These are phyloP conservation scores for Blastocystis sp. DNA, from an alignment of 352 stramenopile genomes.

Conservation along the genomic window DNA sequence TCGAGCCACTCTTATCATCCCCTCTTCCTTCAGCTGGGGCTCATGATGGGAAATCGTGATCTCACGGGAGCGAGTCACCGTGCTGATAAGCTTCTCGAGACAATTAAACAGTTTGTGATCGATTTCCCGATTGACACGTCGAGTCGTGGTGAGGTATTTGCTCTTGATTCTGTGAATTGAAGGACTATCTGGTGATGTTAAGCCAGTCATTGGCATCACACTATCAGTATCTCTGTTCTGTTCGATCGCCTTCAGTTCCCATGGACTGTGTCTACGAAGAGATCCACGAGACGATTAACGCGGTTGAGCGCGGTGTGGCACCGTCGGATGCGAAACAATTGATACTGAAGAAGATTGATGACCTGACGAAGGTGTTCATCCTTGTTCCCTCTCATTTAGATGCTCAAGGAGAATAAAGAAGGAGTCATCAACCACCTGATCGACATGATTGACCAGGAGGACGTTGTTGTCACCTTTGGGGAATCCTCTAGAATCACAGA, in stretches of 20 bases:
- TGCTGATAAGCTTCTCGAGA: not conserved
- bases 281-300: not conserved
- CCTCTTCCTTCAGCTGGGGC: not conserved
- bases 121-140: not conserved
- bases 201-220: not conserved
- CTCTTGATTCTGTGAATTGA: not conserved
- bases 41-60: slow-evolving; percentile 14
- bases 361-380: not conserved
- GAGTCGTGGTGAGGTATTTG: not conserved
- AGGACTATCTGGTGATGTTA: not conserved
- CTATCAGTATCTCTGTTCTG: not conserved
- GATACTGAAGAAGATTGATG: not conserved
- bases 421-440: not conserved
- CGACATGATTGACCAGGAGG: not conserved
- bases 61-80: not conserved
- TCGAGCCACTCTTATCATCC: not conserved
- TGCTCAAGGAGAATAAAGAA: not conserved
- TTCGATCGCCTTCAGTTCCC: slow-evolving; percentile 12
- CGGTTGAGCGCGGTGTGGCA: not conserved
- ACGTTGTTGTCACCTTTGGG: slow-evolving; percentile 28
- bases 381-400: not conserved
- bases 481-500: slow-evolving; percentile 30
- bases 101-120: not conserved
- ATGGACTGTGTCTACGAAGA: slow-evolving; percentile 8
- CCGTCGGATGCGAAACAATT: not conserved